These are phyloP conservation scores for Aureobasidium melanogenum DNA, from an alignment of 2,329 filamentous ascomycete species.

Conservation along the genomic window DNA sequence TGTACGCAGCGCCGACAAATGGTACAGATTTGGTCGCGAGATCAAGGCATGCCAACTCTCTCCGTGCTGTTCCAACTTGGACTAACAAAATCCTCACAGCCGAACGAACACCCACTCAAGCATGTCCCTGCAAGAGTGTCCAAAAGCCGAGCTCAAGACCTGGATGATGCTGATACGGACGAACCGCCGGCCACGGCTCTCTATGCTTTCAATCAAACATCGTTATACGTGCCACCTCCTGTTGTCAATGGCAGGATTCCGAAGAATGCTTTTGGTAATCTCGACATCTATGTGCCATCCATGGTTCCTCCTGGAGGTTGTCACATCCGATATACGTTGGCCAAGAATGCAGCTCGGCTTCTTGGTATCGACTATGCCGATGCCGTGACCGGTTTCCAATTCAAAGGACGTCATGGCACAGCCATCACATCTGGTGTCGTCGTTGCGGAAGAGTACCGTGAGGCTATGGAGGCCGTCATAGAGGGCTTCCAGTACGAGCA, in stretches of 20 bases:
- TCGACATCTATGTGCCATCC: conserved; percentile 54
- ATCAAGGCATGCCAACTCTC: conserved; percentile 47
- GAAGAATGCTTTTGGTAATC: conserved; percentile 52
- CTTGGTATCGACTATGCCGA: conserved; percentile 79
- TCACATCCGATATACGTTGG: conserved; percentile 49
- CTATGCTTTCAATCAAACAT: conserved; percentile 55
- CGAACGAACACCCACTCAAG: conserved; percentile 72
- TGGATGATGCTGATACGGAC: conserved; percentile 32
- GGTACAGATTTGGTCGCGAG: conserved; percentile 80
- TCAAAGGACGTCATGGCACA: conserved; percentile 76
- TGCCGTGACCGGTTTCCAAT: conserved; percentile 83
- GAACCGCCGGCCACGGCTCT: conserved; percentile 47
- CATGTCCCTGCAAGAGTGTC: conserved; percentile 38
- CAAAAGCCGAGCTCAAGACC: conserved; percentile 19
- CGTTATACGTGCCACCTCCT: conserved; percentile 65
- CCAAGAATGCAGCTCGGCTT: conserved; percentile 62
- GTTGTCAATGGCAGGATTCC: conserved; percentile 64
- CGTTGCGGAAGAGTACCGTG: conserved; percentile 60
- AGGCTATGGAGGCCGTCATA: conserved; percentile 64
- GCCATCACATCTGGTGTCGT: conserved; percentile 73
- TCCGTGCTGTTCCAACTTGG: background rate
- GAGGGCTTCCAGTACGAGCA: conserved; percentile 58
- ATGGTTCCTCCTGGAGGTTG: conserved; percentile 55
- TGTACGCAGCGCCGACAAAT: conserved; percentile 73
- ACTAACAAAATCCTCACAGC: background rate